Percentiles rank a stretch among this genome's conserved stretches.
phyloP scores from a whole-genome alignment of 345 rosid species.

The Populus deltoides region DNA sequence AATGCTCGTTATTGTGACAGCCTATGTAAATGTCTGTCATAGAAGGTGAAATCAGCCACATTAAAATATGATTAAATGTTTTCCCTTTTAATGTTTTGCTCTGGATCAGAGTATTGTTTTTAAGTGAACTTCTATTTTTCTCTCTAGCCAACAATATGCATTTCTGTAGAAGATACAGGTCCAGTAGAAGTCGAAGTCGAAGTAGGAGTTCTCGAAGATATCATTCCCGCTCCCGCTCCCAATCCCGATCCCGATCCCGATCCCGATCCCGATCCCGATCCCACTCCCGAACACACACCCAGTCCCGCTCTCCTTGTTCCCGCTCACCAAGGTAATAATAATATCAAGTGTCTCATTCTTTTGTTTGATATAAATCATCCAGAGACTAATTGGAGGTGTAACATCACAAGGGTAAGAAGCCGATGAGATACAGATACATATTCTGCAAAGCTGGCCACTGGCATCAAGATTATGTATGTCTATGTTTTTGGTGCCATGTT shows the following conservation, averaged over 20 bases:
- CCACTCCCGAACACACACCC: neutral
- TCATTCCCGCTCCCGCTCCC: conserved; percentile 31
- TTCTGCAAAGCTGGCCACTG: neutral
- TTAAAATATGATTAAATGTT: neutral
- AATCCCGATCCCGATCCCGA: conserved; percentile 36
- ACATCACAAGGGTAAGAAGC: conserved; percentile 61
- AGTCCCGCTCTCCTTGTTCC: conserved; percentile 30
- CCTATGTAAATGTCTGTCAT: neutral
- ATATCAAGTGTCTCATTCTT: neutral
- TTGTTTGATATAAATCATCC: neutral
- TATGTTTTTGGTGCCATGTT: neutral
- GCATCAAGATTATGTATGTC: neutral
- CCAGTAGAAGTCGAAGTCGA: conserved; percentile 52
- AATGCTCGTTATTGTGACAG: neutral
- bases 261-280: conserved; percentile 11
- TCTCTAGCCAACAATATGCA: neutral
- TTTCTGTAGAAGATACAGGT: conserved; percentile 33
- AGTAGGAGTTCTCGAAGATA: conserved; percentile 59
- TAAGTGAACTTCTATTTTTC: neutral
- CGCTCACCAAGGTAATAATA: conserved; percentile 68
- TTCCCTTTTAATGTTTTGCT: neutral
- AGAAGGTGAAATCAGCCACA: neutral
- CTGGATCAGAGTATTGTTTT: neutral
- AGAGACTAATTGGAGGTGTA: conserved; percentile 4
- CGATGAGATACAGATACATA: conserved; percentile 49